A percentile compares a stretch with the other conserved stretches of the same genome.
Conservation (phyloP, 2,329 filamentous ascomycete genomes). For the Epichloe amarillans region DNA sequence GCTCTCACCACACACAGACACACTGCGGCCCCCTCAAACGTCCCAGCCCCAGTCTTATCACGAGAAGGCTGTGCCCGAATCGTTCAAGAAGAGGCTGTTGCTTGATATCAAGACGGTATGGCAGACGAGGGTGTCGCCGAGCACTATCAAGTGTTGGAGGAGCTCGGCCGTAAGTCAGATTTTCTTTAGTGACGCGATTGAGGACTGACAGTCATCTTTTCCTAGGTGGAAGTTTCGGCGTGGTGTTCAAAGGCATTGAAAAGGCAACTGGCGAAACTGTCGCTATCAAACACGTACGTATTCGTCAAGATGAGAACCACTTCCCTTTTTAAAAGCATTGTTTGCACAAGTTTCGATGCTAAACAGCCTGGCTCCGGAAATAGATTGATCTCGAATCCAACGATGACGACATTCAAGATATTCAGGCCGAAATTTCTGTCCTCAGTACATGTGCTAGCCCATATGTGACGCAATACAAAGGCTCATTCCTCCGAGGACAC, state of each 20-base stretch:
- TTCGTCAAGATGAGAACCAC: not conserved
- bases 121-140: slow-evolving; percentile 58
- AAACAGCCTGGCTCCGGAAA: not conserved
- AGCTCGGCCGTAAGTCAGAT: slow-evolving; percentile 68
- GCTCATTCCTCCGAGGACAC: slow-evolving; percentile 87
- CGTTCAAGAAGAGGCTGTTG: slow-evolving; percentile 5
- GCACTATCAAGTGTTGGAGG: slow-evolving; percentile 89
- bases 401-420: slow-evolving; percentile 96
- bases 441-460: slow-evolving; percentile 89
- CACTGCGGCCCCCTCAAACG: not conserved
- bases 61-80: not conserved
- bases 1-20: not conserved
- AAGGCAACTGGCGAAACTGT: slow-evolving; percentile 82
- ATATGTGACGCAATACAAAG: slow-evolving; percentile 91
- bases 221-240: slow-evolving; percentile 83
- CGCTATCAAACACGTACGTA: slow-evolving; percentile 84
- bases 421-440: slow-evolving; percentile 92
- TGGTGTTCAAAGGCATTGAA: slow-evolving; percentile 94
- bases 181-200: not conserved
- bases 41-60: not conserved
- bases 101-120: slow-evolving; percentile 27
- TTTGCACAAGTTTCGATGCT: not conserved
- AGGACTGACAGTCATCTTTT: not conserved
- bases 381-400: slow-evolving; percentile 98
- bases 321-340: not conserved